Base-by-base conservation (phyloP, 371 early-diverging fungal genomes). In the Phascolomyces articulosus region DNA sequence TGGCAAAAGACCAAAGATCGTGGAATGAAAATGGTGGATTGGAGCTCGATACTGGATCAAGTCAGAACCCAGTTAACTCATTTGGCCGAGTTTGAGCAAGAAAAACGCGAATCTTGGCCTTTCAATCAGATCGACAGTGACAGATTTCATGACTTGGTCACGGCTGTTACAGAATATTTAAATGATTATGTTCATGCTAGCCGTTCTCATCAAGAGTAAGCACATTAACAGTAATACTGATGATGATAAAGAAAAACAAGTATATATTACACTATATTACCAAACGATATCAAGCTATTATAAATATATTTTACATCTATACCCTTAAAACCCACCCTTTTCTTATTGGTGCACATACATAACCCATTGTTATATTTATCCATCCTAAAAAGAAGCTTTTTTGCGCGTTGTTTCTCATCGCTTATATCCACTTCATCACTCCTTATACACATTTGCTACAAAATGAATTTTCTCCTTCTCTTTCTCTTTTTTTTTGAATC, bases 61-160 rank as follows among this genome's bases (percentile, higher is more conserved):
- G 40, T 78, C n/a, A 69, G 68, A 41, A 55, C 63, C 28, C 75
- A 74, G 21, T 65, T 78, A 31, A 71, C 71, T 1, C 56, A 66
- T 49, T 67, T 78, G 40, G 78, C 75, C n/a, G 74, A 77, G 38
- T 77, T 74, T 74, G 74, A 77, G 29, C 65, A 68, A 16, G 65
- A 62, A 21, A 74, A 77, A 31, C 54, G 74, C 47, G 66, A 72
- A 20, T 58, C 72, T 2, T 77, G 78, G 78, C 66, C 68, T 58
- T 69, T 47, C 48, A 58, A 51, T 60, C 60, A 60, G 40, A 38
- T 27, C 18, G 60, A 59, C n/a, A 44, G 18, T 21, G 60, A 59
- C 40, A 38, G 60, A 11, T 47, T 59, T 26, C 60, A 59, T 29
- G 44, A 59, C n/a, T 2, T 59, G 16, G 40, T 59, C 24, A 28